Evolutionary conservation across 441 rosid species (phyloP).

Genomic region (Euphorbia schlechtendalii): DNA sequence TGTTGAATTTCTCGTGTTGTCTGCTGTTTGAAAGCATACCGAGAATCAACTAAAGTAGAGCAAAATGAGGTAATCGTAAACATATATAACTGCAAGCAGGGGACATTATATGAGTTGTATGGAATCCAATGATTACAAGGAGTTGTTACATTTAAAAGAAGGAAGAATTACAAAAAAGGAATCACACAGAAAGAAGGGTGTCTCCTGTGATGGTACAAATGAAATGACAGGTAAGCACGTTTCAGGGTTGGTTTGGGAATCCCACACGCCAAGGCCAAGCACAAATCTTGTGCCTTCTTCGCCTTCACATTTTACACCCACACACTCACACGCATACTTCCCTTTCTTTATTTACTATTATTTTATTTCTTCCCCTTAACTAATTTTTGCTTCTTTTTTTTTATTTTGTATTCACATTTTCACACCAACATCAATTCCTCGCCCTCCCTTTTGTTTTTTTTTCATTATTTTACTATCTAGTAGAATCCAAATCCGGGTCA

Average conservation of each 20-base stretch:
- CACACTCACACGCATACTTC: slow-evolving; percentile 3
- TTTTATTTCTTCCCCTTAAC: slow-evolving; percentile 10
- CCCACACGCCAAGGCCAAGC: slow-evolving; percentile 86
- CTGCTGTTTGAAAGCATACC: neutral
- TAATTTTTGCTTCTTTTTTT: neutral
- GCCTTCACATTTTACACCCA: neutral
- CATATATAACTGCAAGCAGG: too few relatives aligned
- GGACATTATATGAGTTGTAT: too few relatives aligned
- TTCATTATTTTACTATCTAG: too few relatives aligned
- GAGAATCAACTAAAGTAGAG: too few relatives aligned
- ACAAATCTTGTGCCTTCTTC: slow-evolving; percentile 72
- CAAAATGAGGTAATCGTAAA: too few relatives aligned
- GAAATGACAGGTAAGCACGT: slow-evolving; percentile 33
- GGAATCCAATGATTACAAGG: too few relatives aligned
- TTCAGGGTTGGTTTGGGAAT: slow-evolving; percentile 21
- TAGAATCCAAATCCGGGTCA: too few relatives aligned
- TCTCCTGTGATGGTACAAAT: slow-evolving; percentile 15
- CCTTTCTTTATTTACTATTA: slow-evolving; percentile 9
- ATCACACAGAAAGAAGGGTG: slow-evolving; percentile 9
- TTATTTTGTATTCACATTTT: neutral
- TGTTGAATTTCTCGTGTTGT: neutral
- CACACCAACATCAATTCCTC: too few relatives aligned
- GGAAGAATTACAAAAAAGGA: neutral
- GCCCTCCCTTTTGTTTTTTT: neutral
- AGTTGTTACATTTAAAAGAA: too few relatives aligned